Conservation (phyloP, 192 early-diverging fungal genomes). For the Chytriomyces confervae region DNA sequence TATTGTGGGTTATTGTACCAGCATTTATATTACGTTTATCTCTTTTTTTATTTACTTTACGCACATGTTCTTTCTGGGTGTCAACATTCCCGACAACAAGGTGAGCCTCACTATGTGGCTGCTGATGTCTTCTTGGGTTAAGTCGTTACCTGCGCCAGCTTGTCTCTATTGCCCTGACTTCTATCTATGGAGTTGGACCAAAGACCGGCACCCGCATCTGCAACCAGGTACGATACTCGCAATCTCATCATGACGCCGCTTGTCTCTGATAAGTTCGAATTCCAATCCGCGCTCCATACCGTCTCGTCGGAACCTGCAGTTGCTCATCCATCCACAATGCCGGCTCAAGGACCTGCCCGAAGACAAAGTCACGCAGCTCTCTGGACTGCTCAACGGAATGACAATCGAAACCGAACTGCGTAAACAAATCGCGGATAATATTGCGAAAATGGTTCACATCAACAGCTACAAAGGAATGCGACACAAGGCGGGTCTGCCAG, state of each 20-base stretch:
- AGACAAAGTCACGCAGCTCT: slow-evolving; percentile 84
- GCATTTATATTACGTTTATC: too few relatives aligned
- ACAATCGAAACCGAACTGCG: slow-evolving; percentile 72
- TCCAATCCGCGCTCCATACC: too few relatives aligned
- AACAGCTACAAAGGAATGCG: slow-evolving; percentile 76
- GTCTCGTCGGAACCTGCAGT: slow-evolving; percentile 31
- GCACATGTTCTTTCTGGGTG: slow-evolving; percentile 83
- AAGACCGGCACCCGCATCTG: slow-evolving; percentile 75
- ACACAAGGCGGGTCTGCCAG: slow-evolving; percentile 85
- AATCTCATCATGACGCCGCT: too few relatives aligned
- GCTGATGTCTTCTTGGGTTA: too few relatives aligned
- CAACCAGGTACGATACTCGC: slow-evolving; percentile 57
- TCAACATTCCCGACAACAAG: slow-evolving; percentile 93
- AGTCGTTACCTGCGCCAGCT: slow-evolving; percentile 21
- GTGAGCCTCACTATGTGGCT: neutral
- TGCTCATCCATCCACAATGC: slow-evolving; percentile 84
- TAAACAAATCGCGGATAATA: slow-evolving; percentile 74
- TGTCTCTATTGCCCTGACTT: slow-evolving; percentile 79
- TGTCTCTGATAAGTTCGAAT: too few relatives aligned
- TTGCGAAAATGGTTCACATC: slow-evolving; percentile 71
- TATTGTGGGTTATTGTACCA: too few relatives aligned
- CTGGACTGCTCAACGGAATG: slow-evolving; percentile 85
- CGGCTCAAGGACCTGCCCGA: slow-evolving; percentile 87
- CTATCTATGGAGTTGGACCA: slow-evolving; percentile 92
- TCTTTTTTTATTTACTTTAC: too few relatives aligned